Evolutionary conservation across 2,329 filamentous ascomycete genomes (phyloP), one percentile per base, ranked within the genome.

Genomic region (Blumeria hordei): DNA sequence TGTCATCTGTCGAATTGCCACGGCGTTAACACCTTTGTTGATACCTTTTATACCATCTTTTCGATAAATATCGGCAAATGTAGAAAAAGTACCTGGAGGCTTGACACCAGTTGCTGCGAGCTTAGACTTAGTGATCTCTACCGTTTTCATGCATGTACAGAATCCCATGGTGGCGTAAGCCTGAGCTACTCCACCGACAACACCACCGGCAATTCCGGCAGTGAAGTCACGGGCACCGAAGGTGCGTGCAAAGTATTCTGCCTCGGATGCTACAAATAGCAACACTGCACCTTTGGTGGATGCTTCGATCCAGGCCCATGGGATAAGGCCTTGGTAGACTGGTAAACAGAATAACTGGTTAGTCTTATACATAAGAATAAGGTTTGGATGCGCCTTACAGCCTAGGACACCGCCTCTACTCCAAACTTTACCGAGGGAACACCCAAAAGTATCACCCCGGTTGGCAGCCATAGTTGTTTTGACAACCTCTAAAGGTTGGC

Each of bases 61-160:
- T 67, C 85, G 84, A 75, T 93, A 98, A 70, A 98, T 98, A 67
- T 85, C 82, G 82, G 90, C 92, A 71, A 98, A 98, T 57, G 92
- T 96, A 63, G 80, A 77, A 69, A 94, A 93, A 61, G 92, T 96
- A 65, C 86, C 81, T n/a, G 80, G 85, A 28, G 87, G 85, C 73
- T 87, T 86, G 61, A 82, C 79, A 63, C 92, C 92, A 45, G 80
- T 62, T 36, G 86, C 82, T 12, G 86, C 88, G 66, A 92, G 75
- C 78, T 96, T 96, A 76, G 92, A 84, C 74, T 95, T 93, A 67
- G 92, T 98, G 72, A 98, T 98, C 72, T 98, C 92, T 62, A 96
- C 92, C 60, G 92, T 98, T 81, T 98, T 98, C 92, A 98, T 98
- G 79, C 92, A 98, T 59, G 92, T 98, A 73, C 92, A 98, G 81